These are phyloP conservation scores for Sporodiniella umbellata DNA, from an alignment of 371 early-diverging fungal species.

Conservation along the genomic window DNA sequence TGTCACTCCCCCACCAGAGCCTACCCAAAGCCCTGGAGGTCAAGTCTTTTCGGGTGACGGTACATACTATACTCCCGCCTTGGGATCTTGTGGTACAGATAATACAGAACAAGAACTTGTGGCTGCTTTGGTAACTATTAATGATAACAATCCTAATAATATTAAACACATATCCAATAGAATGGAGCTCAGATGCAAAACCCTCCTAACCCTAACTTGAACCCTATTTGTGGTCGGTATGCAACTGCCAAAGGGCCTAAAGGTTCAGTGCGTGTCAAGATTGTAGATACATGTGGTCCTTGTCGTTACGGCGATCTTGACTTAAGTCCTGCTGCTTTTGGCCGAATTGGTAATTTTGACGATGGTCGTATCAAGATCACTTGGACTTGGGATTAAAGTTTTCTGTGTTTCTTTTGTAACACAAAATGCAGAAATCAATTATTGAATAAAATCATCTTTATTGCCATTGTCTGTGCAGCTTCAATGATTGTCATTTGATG, in stretches of 20 bases:
- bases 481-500: too few relatives aligned
- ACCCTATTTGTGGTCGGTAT: constrained; percentile 25
- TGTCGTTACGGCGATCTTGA: constrained; percentile 36
- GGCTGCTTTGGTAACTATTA: constrained; percentile 44
- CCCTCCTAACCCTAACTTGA: constrained; percentile 35
- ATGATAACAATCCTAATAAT: too few relatives aligned
- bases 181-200: constrained; percentile 44
- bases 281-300: constrained; percentile 40
- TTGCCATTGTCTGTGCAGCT: too few relatives aligned
- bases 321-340: constrained; percentile 52
- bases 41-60: constrained; percentile 30
- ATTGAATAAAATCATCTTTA: background rate
- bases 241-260: constrained; percentile 36
- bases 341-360: constrained; percentile 32
- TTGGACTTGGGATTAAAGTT: constrained; percentile 44
- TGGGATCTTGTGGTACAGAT: constrained; percentile 36
- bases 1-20: background rate
- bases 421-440: background rate
- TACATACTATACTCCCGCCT: constrained; percentile 28
- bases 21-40: background rate
- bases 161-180: too few relatives aligned
- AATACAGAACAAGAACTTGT: constrained; percentile 23
- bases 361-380: constrained; percentile 46
- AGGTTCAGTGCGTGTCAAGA: constrained; percentile 32
- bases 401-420: too few relatives aligned